Conservation (phyloP, 495 filamentous ascomycete species). For the Oidiodendron maius region DNA sequence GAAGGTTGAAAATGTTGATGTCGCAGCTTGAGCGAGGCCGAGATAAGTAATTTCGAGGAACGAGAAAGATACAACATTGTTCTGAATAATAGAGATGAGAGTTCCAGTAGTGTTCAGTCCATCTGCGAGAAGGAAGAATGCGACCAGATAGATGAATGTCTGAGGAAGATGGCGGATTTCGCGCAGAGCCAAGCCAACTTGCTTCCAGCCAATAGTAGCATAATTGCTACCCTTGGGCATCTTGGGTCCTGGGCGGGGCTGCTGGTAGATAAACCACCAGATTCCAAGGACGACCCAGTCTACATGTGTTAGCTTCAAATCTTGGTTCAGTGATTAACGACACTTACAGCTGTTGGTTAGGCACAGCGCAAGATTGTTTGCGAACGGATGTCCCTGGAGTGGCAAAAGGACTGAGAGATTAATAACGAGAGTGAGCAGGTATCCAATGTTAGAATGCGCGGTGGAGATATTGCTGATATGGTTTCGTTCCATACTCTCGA, state of each 20-base stretch:
- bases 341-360: conserved; percentile 37
- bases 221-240: conserved; percentile 42
- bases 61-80: conserved; percentile 39
- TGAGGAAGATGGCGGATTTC: conserved; percentile 39
- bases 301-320: conserved; percentile 12
- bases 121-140: conserved; percentile 44
- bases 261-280: conserved; percentile 48
- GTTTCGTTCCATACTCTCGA: conserved; percentile 42
- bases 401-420: conserved; percentile 42
- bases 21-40: conserved; percentile 37
- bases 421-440: conserved; percentile 36
- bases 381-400: conserved; percentile 32
- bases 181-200: conserved; percentile 37
- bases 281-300: conserved; percentile 43
- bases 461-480: conserved; percentile 44
- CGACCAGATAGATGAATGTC: conserved; percentile 39
- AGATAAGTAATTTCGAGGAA: conserved; percentile 46
- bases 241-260: conserved; percentile 37
- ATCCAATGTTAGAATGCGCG: conserved; percentile 46
- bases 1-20: conserved; percentile 39
- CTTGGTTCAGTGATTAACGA: conserved; percentile 9
- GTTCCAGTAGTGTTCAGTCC: conserved; percentile 45
- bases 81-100: conserved; percentile 41
- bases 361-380: conserved; percentile 41
- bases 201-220: conserved; percentile 40